phyloP scores from a whole-genome alignment of 2,329 filamentous ascomycete genomes.

The Claviceps capensis region DNA sequence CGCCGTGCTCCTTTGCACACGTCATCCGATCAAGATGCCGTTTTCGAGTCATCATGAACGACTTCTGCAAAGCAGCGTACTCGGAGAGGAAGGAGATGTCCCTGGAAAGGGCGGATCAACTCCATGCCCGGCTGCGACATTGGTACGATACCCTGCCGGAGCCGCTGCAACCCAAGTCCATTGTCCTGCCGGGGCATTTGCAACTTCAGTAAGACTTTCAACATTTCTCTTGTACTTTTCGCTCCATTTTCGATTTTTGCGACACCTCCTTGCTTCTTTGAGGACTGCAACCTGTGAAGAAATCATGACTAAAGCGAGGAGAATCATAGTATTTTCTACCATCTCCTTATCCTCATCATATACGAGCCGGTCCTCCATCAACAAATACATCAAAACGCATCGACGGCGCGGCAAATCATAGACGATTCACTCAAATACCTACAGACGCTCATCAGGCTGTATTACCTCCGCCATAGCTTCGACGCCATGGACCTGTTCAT shows the following conservation, averaged over 20 bases:
- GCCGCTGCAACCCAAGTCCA: constrained; percentile 14
- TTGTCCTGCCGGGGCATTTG: constrained; percentile 21
- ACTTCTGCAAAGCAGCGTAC: constrained; percentile 12
- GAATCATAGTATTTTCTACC: constrained; percentile 12
- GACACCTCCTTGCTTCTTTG: too few relatives aligned
- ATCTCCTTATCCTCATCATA: constrained; percentile 13
- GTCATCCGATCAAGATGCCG: constrained; percentile 15
- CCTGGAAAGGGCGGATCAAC: constrained; percentile 10
- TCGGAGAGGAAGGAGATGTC: constrained; percentile 7
- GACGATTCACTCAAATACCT: constrained; percentile 9
- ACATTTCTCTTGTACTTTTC: background rate
- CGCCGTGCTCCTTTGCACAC: constrained; percentile 14
- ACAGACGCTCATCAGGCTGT: constrained; percentile 15
- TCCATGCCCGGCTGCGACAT: constrained; percentile 9
- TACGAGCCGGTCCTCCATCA: constrained; percentile 13
- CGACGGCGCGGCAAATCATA: constrained; percentile 10
- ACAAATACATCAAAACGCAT: background rate
- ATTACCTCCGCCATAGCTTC: constrained; percentile 19
- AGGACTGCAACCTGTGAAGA: too few relatives aligned
- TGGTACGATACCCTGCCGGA: constrained; percentile 18
- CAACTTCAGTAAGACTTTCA: constrained; percentile 21
- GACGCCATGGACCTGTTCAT: constrained; percentile 19
- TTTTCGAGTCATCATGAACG: constrained; percentile 22
- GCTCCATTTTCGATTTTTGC: background rate
- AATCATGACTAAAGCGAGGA: background rate